Evolutionary conservation across 345 rosid genomes (phyloP), one percentile per base, ranked within the genome.

Genomic region (Syzygium oleosum): DNA sequence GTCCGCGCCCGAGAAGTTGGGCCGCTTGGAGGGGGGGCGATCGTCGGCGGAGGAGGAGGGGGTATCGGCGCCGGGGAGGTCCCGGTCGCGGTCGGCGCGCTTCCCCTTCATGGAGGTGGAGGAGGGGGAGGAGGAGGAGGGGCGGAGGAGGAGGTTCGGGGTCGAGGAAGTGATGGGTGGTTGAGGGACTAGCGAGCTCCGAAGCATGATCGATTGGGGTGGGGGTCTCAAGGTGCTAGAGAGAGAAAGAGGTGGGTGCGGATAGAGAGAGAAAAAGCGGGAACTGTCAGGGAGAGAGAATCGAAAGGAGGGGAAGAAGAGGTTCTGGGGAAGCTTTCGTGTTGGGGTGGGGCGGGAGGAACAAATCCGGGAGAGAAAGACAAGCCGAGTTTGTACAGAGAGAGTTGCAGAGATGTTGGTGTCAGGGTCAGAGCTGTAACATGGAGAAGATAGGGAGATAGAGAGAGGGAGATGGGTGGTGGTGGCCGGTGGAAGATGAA

Each of bases 161-260:
- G 21, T 90, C 7, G 79, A 11, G 21, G 83, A 10, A 38, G 49
- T 5, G 90, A 79, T 90, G 95, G 88, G 93, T 91, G 56, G 92
- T 89, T 52, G 85, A 16, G 49, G 49, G 49, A 38, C 83, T 23
- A 73, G 61, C 73, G 93, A 90, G 90, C 94, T 93, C 65, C 91
- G 95, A 90, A 95, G 92, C 97, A 95, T 95, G 93, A 92, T 93
- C 91, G 89, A 46, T 55, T n/a, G 25, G 38, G 84, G 51, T 2
- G 23, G 46, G 5, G 86, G 49, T 6, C 80, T n/a, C 22, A 25
- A 49, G 53, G 5, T 9, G 58, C 27, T 38, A 86, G 84, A 86
- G 56, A 61, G n/a, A n/a, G 87, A 15, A n/a, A 38, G 84, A 15
- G 29, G 29, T 9, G 79, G 58, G 49, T 52, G 73, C 46, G 43